Evolutionary conservation across 495 filamentous ascomycete species (phyloP).

Genomic region (Aspergillus cavernicola): DNA sequence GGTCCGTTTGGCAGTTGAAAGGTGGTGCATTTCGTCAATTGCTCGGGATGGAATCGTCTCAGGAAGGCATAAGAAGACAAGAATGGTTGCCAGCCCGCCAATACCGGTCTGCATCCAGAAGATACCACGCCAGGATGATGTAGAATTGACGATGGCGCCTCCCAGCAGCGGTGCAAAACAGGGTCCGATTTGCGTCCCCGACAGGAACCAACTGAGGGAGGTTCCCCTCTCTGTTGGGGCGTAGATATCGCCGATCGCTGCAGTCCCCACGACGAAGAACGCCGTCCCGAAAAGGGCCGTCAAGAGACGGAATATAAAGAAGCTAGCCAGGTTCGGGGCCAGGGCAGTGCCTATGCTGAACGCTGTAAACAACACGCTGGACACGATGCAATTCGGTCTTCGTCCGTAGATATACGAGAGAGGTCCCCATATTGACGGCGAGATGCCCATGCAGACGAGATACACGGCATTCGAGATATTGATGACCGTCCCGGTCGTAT

Average conservation of each 20-base stretch:
- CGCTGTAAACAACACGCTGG: not conserved
- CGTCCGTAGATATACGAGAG: not conserved
- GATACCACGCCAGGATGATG: slow-evolving; percentile 51
- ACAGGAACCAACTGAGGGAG: no score
- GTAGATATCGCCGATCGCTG: not conserved
- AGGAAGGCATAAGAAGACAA: not conserved
- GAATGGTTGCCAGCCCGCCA: not conserved
- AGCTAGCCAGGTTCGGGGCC: not conserved
- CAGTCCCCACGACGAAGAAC: not conserved
- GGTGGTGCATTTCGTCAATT: not conserved
- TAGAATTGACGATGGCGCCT: slow-evolving; percentile 56
- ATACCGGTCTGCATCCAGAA: slow-evolving; percentile 52
- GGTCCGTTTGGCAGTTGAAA: no score
- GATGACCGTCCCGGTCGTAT: not conserved
- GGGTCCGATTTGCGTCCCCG: no score
- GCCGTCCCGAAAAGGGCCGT: not conserved
- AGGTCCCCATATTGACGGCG: not conserved
- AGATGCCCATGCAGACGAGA: not conserved
- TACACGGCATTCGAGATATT: not conserved
- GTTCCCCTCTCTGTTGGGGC: not conserved
- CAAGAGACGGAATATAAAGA: not conserved
- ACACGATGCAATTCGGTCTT: not conserved
- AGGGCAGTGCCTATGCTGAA: not conserved
- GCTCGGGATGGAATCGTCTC: not conserved
- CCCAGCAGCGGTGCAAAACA: no score